Conservation (phyloP, 1,284 basidiomycete genomes). For the Rhodotorula sp. region DNA sequence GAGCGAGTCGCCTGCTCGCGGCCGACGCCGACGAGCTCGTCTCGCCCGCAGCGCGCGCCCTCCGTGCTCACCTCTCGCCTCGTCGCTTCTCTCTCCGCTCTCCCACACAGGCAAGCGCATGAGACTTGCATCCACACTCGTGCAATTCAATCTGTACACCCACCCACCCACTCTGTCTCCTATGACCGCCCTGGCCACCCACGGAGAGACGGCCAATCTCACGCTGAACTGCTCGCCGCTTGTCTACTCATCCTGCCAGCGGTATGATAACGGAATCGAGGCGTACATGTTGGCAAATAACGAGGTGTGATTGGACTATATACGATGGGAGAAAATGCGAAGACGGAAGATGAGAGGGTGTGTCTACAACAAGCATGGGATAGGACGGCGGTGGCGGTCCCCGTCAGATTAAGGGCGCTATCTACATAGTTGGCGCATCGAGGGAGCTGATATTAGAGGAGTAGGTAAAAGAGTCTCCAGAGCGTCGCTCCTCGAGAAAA, state of each 20-base stretch:
- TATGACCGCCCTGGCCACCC: background rate
- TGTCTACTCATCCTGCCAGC: too few relatives aligned
- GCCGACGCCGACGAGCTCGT: background rate
- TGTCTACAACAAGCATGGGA: background rate
- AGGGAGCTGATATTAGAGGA: background rate
- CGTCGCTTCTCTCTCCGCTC: background rate
- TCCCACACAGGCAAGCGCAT: too few relatives aligned
- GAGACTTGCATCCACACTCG: background rate
- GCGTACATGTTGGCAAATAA: too few relatives aligned
- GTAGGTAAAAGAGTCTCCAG: background rate
- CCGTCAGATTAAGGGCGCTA: background rate
- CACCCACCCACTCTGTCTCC: background rate
- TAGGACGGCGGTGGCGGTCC: background rate
- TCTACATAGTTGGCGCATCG: background rate
- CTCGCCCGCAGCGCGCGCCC: too few relatives aligned
- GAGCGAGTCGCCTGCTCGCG: background rate
- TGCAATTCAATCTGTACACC: background rate
- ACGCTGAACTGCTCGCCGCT: too few relatives aligned
- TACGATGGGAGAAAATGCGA: background rate
- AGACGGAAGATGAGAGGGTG: background rate
- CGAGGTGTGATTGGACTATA: background rate
- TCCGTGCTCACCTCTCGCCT: background rate
- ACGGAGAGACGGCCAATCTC: too few relatives aligned
- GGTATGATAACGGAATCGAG: too few relatives aligned
- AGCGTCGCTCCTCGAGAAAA: too few relatives aligned